Base-by-base conservation (phyloP, 345 rosid species). In the Populus tremula region DNA sequence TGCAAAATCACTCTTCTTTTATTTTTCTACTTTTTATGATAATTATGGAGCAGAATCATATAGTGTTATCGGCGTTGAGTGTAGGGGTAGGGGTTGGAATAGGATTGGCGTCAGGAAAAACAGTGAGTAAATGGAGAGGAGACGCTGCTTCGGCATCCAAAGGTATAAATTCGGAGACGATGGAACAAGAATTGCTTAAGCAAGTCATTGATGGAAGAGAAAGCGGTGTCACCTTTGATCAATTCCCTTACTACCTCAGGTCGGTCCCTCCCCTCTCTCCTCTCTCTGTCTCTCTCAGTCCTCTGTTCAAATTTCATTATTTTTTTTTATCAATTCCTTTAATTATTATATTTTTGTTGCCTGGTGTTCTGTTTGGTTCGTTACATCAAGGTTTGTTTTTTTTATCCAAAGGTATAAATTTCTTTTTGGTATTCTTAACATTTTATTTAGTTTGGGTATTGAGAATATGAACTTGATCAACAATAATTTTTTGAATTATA, bases 241-340 rank as follows among this genome's bases (percentile, higher is more conserved):
- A 91, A 67, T 90, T 91, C 72, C 93, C 96, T 23, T 90, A 87
- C 80, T 90, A 89, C 74, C 92, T 90, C 75, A 89, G 93, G 96
- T 91, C 41, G 41, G 17, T 2, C 8, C 12, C 39, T 56, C 27
- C 4, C 3, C 5, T 12, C 25, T 5, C 65, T 54, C 16, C 7
- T 54, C 65, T 65, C 16, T 36, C 17, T 4, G 13, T 56, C 9
- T 17, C 10, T 13, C n/a, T n/a, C 25, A 11, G 29, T 11, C 47
- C 20, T 4, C 54, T 17, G 2, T 25, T 16, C 21, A 13, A 43
- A 5, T 1, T n/a, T 49, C 31, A 36, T 47, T 54, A 2, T 1
- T 39, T 8, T 8, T 39, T 39, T 39, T 39, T 2, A 31, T 31
- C 33, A 31, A 33, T 33, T 33, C 35, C 35, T 33, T 33, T 4